Evolutionary conservation across 495 filamentous ascomycete species (phyloP), one percentile per base, ranked within the genome.

Genomic region (Talaromyces thailandensis): DNA sequence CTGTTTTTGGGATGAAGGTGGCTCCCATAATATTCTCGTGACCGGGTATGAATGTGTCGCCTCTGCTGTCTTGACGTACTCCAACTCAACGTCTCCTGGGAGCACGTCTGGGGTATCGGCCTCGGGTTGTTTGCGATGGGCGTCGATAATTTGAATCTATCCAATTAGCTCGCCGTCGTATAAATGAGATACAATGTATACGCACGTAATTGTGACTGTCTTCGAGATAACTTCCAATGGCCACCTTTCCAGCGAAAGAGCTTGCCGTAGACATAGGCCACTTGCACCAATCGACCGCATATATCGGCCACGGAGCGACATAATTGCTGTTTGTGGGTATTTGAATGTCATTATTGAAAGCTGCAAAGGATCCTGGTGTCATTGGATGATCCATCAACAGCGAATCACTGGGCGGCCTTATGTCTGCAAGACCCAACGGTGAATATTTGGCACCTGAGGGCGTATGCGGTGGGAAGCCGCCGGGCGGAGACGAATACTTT

Each of bases 241-340:
- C 94, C 66, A 99, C 82, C 69, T 97, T 98, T 24, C 94, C 94
- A 9, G 84, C 86, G 60, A 90, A 91, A 45, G 87, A 83, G 58
- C 86, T 76, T 28, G 69, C 86, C 31, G 83, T 84, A 40, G 87
- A 83, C 2, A 93, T 85, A n/a, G 88, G 83, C 95, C 95, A 99
- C 75, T 98, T 98, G 74, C 94, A 99, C 95, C 95, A 99, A 78
- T 99, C 95, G 64, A 95, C 90, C 8, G 95, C 93, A 73, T 96
- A 98, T 43, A 95, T 87, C 40, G 91, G 87, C 91, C 94, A 99
- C 2, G 92, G 92, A 6, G 93, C 93, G 65, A 97, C 78, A 73
- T 98, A 98, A 67, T 93, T 96, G 76, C 92, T 88, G 67, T 88
- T 91, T 7, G 82, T 82, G 0, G 85, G 79, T 6, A 83, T 69